These are phyloP conservation scores for Trametes cinnabarina DNA, from an alignment of 768 basidiomycete species.

Conservation along the genomic window DNA sequence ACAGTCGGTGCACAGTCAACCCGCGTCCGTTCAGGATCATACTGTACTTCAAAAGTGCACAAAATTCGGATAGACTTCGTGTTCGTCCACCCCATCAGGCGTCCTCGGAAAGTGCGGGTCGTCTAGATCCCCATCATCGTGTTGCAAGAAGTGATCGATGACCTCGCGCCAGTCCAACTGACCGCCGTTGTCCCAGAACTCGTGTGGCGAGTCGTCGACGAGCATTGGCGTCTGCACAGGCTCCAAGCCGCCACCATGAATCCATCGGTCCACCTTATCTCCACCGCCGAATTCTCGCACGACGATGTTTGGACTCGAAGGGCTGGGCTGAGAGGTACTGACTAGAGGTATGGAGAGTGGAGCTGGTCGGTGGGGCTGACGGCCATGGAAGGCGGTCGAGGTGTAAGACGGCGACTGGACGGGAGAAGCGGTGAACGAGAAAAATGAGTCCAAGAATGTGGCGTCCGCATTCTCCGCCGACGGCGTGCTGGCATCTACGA, in stretches of 20 bases:
- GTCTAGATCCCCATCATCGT: conserved; percentile 5
- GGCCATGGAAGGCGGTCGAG: conserved; percentile 7
- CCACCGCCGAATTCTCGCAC: background rate
- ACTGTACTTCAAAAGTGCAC: background rate
- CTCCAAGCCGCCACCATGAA: conserved; percentile 13
- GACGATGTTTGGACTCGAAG: conserved; percentile 9
- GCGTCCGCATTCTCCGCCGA: conserved; percentile 8
- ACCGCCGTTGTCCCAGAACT: conserved; percentile 11
- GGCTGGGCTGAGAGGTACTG: conserved; percentile 3
- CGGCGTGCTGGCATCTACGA: conserved; percentile 9
- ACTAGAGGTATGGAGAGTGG: conserved; percentile 5
- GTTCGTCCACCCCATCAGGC: background rate
- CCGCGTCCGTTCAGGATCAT: too few relatives aligned
- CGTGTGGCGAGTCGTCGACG: conserved; percentile 12
- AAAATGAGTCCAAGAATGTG: conserved; percentile 15
- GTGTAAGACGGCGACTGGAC: conserved; percentile 24
- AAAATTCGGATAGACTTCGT: background rate
- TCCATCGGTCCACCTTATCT: conserved; percentile 19
- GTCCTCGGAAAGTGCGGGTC: conserved; percentile 3
- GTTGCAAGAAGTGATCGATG: conserved; percentile 14
- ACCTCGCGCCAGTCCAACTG: conserved; percentile 19
- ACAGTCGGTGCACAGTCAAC: too few relatives aligned
- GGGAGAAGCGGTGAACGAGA: conserved; percentile 24
- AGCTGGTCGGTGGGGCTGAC: conserved; percentile 1
- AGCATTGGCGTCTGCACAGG: conserved; percentile 14